Conservation (phyloP, 2,329 filamentous ascomycete species). For the Pestalotiopsis sp. region DNA sequence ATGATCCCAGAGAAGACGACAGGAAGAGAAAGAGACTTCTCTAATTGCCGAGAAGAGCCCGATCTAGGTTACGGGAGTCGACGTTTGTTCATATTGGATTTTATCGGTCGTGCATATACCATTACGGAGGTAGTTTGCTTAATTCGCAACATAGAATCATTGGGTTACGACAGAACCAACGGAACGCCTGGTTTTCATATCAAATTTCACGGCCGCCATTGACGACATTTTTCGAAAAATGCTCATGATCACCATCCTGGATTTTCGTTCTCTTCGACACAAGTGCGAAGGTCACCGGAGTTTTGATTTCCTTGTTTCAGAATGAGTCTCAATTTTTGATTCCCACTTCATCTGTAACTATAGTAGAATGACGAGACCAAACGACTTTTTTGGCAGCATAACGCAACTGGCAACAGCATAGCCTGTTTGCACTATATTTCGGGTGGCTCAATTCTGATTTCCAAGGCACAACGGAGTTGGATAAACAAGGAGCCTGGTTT, state of each 20-base stretch:
- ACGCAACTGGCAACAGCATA: too few species aligned
- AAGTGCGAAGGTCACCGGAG: not conserved
- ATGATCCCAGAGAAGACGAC: constrained; percentile 57
- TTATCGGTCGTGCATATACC: constrained; percentile 2
- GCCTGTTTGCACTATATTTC: not conserved
- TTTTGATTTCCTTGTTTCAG: not conserved
- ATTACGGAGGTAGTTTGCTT: constrained; percentile 1
- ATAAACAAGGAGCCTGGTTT: not conserved
- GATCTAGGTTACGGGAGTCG: not conserved
- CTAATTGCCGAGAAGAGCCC: constrained; percentile 24
- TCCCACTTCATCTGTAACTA: not conserved
- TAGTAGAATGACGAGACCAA: not conserved
- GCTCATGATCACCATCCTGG: not conserved
- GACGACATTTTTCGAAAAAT: not conserved
- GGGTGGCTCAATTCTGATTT: not conserved
- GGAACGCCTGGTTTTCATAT: not conserved
- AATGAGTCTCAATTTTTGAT: not conserved
- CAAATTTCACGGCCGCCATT: constrained; percentile 3
- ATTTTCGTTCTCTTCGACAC: not conserved
- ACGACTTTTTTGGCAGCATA: not conserved
- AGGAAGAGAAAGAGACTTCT: constrained; percentile 65
- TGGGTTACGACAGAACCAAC: constrained; percentile 1
- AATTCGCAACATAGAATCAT: not conserved
- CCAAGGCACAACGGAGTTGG: not conserved
- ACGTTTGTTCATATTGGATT: not conserved